phyloP scores from a whole-genome alignment of 305 asterid genomes.

The Solanum aculeatissimum region DNA sequence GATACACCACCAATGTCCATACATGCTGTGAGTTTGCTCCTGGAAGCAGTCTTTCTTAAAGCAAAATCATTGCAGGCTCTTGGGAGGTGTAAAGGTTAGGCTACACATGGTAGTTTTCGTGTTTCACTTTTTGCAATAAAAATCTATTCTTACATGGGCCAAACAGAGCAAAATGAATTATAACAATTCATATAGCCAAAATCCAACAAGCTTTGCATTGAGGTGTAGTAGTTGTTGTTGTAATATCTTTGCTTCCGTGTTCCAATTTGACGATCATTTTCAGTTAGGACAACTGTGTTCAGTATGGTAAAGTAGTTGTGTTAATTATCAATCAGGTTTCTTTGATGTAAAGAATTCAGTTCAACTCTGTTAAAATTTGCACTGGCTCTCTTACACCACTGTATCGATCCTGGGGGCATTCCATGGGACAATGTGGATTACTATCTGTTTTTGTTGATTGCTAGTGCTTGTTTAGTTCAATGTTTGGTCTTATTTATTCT shows the following conservation, averaged over 20 bases:
- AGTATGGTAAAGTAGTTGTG: neutral
- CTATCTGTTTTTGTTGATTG: neutral
- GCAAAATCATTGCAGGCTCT: constrained; percentile 79
- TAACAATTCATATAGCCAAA: neutral
- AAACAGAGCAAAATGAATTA: neutral
- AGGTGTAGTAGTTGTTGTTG: neutral
- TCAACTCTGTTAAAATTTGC: neutral
- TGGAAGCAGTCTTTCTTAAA: constrained; percentile 76
- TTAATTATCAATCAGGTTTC: neutral
- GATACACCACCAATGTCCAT: constrained; percentile 69
- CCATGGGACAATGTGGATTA: neutral
- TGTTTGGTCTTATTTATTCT: neutral
- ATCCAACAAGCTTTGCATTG: neutral
- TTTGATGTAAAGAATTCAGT: neutral
- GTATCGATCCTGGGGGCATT: neutral
- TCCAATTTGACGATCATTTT: neutral
- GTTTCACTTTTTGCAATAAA: neutral
- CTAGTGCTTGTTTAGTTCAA: neutral
- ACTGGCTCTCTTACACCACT: neutral
- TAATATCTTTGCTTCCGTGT: neutral
- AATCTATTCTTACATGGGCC: neutral
- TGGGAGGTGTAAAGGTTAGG: constrained; percentile 78
- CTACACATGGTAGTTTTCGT: neutral
- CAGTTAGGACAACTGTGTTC: neutral
- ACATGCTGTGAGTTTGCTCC: constrained; percentile 77